Base-by-base conservation (phyloP, 2,329 filamentous ascomycete genomes). In the Penicillium hesseltinei region DNA sequence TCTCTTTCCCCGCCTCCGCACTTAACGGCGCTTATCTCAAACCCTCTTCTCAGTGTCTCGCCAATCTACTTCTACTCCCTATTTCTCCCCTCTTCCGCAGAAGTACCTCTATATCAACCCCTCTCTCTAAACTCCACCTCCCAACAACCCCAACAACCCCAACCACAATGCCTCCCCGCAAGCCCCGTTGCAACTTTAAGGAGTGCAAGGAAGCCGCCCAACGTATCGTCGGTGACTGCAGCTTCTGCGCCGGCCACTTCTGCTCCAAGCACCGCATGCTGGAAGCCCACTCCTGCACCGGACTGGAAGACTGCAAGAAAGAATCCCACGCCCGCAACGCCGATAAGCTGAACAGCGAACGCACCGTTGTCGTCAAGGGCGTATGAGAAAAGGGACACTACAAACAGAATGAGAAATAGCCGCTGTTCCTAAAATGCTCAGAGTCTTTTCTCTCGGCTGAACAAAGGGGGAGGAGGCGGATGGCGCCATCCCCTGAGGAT, bases 241-340 rank as follows among this genome's bases (percentile, higher is more conserved):
- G 87, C 60, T 97, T 97, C 82, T 99, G 94, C 81, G 82, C 88
- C 55, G 92, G 92, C 45, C 90, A 95, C 74, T 97, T 91, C 81
- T 99, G 94, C 78, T 91, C 91, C 68, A 96, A 92, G 80, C 94
- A 99, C 78, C 85, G 94, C 56, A 84, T 97, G 78, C 78, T 97
- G 63, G 94, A 99, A 77, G 90, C 93, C 68, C 94, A 99, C 80
- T 91, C 91, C 79, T 99, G 94, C 80, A 86, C 85, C 63, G 92
- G 92, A 40, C 81, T 99, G 56, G 94, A 97, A 81, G 90, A 96
- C 78, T 97, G 93, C 84, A 96, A 97, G 84, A 94, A 96, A 81
- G 92, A 96, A 76, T 93, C 91, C 47, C 91, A 96, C 77, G 91
- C 95, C 75, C 87, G 92, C 65, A 99, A 99, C 75, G 90, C 91